Conservation (phyloP, 768 basidiomycete genomes). For the Wakefieldia striispora region DNA sequence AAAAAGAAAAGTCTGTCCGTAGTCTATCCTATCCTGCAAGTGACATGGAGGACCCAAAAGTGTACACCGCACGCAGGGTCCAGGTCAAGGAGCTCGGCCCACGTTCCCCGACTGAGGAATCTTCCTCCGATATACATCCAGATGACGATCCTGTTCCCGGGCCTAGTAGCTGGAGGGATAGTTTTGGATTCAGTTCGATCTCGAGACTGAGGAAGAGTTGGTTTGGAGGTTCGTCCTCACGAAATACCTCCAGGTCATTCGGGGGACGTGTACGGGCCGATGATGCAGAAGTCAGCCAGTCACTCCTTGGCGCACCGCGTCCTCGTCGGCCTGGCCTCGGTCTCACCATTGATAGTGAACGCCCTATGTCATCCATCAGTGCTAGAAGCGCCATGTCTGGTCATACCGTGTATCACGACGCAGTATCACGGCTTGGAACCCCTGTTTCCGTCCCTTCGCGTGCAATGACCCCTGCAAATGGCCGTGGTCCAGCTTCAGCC, state of each 20-base stretch:
- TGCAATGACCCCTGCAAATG: slow-evolving; percentile 45
- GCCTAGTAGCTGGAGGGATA: slow-evolving; percentile 32
- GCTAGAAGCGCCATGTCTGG: slow-evolving; percentile 51
- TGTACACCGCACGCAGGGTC: slow-evolving; percentile 39
- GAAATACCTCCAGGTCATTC: slow-evolving; percentile 30
- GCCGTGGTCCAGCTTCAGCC: slow-evolving; percentile 14
- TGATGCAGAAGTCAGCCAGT: slow-evolving; percentile 47
- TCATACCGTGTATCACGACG: slow-evolving; percentile 63
- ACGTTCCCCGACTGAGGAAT: slow-evolving; percentile 23
- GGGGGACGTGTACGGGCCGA: slow-evolving; percentile 31
- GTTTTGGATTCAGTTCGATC: slow-evolving; percentile 48
- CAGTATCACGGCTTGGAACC: slow-evolving; percentile 45
- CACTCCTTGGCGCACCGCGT: slow-evolving; percentile 30
- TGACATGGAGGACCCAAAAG: slow-evolving; percentile 32
- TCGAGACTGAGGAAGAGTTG: slow-evolving; percentile 55
- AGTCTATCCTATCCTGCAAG: slow-evolving; percentile 33
- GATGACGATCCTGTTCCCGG: slow-evolving; percentile 24
- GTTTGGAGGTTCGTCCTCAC: slow-evolving; percentile 43
- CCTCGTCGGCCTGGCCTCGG: slow-evolving; percentile 35
- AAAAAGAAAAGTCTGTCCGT: slow-evolving; percentile 34
- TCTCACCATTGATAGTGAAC: slow-evolving; percentile 37
- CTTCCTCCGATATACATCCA: slow-evolving; percentile 2
- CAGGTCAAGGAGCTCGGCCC: slow-evolving; percentile 34
- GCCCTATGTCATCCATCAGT: slow-evolving; percentile 61
- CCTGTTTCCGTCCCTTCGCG: slow-evolving; percentile 41